Base-by-base conservation (phyloP, 768 basidiomycete genomes). In the Auricularia sp. region DNA sequence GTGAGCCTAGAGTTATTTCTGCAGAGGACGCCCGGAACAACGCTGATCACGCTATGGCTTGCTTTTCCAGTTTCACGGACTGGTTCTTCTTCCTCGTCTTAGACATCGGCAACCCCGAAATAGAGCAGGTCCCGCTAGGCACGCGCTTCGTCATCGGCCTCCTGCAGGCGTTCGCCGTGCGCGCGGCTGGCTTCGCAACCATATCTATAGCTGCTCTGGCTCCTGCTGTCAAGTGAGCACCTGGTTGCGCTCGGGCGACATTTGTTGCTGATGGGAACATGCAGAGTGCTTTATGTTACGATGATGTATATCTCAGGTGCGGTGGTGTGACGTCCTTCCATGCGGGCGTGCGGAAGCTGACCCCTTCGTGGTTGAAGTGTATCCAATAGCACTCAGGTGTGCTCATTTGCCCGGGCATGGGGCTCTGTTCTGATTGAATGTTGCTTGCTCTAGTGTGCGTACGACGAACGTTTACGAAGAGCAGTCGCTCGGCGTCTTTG, bases 241-340 rank as follows among this genome's bases (percentile, higher is more conserved):
- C 65, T 67, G 54, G 29, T 24, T 21, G 35, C 11, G 33, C 24
- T 63, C 24, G 18, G 56, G 1, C 33, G 29, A 29, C 0, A 3
- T 29, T 29, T 29, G 29, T 29, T 29, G 16, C 33, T n/a, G 21
- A 34, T 44, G 24, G n/a, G n/a, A 13, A 0, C 44, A 11, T 62
- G 67, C 69, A 92, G 90, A 72, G 90, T 95, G 0, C 74, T 95
- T 51, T 95, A 89, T 72, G 85, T 92, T 2, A 80, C 94, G 70
- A 96, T 94, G 94, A 98, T 96, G 94, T 93, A 90, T 71, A 85
- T 92, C 69, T 86, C 85, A 82, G 89, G 67, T 89, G 90, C 91
- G 70, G 76, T 29, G 29, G 87, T 82, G 62, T 37, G 67, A 64
- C 62, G 61, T 69, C 61, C 44, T 67, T 65, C 35, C 10, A 54